Percentiles rank a stretch among this genome's conserved stretches.
Evolutionary conservation across 768 basidiomycete genomes (phyloP).

Genomic region (Suillus subaureus): DNA sequence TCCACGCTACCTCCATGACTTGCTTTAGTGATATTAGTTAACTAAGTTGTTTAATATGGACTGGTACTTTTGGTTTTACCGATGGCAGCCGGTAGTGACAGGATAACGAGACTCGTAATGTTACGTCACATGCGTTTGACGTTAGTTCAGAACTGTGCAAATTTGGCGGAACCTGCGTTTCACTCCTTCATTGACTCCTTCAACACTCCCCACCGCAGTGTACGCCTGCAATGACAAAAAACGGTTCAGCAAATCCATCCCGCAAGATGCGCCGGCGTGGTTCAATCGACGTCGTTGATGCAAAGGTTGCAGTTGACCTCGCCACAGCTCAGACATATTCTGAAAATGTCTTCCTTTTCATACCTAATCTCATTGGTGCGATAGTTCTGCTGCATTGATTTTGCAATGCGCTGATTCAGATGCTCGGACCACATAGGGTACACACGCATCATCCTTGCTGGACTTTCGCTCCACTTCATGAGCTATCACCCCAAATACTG

Average conservation of each 20-base stretch:
- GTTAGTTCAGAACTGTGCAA: constrained; percentile 2
- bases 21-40: constrained; percentile 5
- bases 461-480: constrained; percentile 89
- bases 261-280: constrained; percentile 44
- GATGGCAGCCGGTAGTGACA: too few species aligned
- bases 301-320: constrained; percentile 84
- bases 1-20: constrained; percentile 1
- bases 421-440: constrained; percentile 60
- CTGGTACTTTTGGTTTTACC: constrained; percentile 1
- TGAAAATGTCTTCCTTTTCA: constrained; percentile 97
- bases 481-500: constrained; percentile 92
- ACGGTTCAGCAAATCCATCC: constrained; percentile 33
- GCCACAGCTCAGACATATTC: constrained; percentile 85
- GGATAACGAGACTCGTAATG: constrained; percentile 3
- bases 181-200: constrained; percentile 1
- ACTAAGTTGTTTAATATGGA: background rate
- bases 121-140: constrained; percentile 1
- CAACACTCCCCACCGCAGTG: background rate
- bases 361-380: constrained; percentile 94
- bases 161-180: background rate
- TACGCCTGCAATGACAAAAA: constrained; percentile 4
- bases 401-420: constrained; percentile 1
- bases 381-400: constrained; percentile 10
- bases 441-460: constrained; percentile 87
- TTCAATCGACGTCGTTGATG: constrained; percentile 75